phyloP scores from a whole-genome alignment of 2,329 filamentous ascomycete genomes.

The Colletotrichum horii region DNA sequence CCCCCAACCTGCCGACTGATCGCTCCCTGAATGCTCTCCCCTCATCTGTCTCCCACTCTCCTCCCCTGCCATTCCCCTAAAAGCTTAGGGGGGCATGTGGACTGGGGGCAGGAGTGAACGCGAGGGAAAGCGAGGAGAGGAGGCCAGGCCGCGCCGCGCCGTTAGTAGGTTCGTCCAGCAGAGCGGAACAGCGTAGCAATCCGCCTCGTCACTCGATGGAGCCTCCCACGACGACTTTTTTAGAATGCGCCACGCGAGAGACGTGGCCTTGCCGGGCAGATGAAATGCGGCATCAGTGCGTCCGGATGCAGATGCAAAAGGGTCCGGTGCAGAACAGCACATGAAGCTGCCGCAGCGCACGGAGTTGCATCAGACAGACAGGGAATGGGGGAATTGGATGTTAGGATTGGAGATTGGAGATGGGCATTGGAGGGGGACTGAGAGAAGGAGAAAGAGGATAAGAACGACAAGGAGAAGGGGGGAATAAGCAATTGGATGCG shows the following conservation, averaged over 20 bases:
- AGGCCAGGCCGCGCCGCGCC: neutral
- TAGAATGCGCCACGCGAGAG: neutral
- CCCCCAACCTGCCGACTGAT: neutral
- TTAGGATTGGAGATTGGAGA: neutral
- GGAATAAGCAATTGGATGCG: neutral
- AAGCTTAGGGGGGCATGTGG: neutral
- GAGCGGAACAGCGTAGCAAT: neutral
- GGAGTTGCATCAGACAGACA: neutral
- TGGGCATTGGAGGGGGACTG: neutral
- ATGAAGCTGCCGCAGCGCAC: neutral
- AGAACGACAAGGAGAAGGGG: neutral
- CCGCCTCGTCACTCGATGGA: neutral
- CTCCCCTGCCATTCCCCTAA: neutral
- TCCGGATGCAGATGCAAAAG: neutral
- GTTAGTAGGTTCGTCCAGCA: neutral
- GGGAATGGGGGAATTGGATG: neutral
- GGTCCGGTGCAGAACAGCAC: neutral
- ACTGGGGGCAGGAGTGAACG: neutral
- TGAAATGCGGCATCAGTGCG: neutral
- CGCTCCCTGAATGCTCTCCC: neutral
- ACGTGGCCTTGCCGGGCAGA: constrained; percentile 11
- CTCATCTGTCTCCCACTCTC: neutral
- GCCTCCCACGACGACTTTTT: neutral
- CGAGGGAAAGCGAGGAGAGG: neutral
- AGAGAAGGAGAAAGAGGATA: neutral